Base-by-base conservation (phyloP, 306 rosid species). In the Geum urbanum region DNA sequence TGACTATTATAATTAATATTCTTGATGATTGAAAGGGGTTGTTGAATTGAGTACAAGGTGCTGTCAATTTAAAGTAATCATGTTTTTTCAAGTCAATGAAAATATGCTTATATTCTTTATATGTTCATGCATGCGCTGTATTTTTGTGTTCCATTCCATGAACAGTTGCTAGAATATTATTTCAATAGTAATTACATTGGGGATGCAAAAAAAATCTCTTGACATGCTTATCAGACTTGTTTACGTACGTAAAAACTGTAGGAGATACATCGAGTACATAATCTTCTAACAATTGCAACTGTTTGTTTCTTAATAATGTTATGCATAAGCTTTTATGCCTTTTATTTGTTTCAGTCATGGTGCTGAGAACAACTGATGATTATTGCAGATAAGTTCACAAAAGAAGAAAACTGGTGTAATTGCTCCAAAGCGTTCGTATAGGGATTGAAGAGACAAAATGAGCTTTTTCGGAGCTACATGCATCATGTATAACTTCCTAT, bases 351-450 rank as follows among this genome's bases (percentile, higher is more conserved):
- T 27, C 2, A 19, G 77, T 27, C 58, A 12, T 22, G 66, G 73
- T 72, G 66, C 64, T 50, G 71, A 65, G 61, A 60, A 51, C 67
- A 66, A 65, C 76, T 7, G 22, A 22, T 78, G 44, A 15, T 64
- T 61, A 57, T 75, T 77, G 72, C 81, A 95, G 97, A 91, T 95
- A 84, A 91, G 97, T 82, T 89, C 92, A 22, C 99, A 95, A 84
- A 95, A 91, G 89, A 95, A 91, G 87, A 95, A 95, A 82, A 95
- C 99, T 1, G 99, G 99, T 72, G 99, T 95, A 68, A 89, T 95
- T 79, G 96, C 97, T 73, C 99, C 99, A 66, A 95, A 91, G 79
- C 92, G 97, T 60, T 91, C 91, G 97, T 95, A 72, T 97, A 95
- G 83, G 87, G 99, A 82, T 83, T 95, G 84, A 95, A 86, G 77